phyloP scores from a whole-genome alignment of 2,329 filamentous ascomycete species.

The Lasiodiplodia gonubiensis region DNA sequence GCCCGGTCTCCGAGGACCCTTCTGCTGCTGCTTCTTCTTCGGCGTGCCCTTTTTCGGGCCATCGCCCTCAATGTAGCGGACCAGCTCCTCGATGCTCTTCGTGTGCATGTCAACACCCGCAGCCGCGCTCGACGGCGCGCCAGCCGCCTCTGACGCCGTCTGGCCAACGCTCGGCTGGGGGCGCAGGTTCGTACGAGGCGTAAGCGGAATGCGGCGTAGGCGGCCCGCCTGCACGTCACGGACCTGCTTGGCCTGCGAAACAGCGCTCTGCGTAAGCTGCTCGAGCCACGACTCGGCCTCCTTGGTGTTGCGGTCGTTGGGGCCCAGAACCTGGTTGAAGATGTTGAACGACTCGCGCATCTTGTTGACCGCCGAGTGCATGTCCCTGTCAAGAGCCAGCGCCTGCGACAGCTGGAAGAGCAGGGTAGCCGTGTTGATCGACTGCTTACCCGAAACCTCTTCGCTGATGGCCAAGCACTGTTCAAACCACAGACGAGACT shows the following conservation, averaged over 20 bases:
- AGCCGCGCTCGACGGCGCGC: slow-evolving; percentile 41
- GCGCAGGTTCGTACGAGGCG: slow-evolving; percentile 63
- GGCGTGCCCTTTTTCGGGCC: slow-evolving; percentile 22
- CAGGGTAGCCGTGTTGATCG: slow-evolving; percentile 90
- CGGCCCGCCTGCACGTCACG: slow-evolving; percentile 80
- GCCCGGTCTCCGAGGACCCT: slow-evolving; percentile 24
- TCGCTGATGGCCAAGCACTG: slow-evolving; percentile 88
- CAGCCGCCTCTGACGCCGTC: slow-evolving; percentile 55
- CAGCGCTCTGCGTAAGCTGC: slow-evolving; percentile 93
- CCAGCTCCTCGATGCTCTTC: slow-evolving; percentile 87
- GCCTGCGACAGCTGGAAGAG: slow-evolving; percentile 97
- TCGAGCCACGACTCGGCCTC: slow-evolving; percentile 97
- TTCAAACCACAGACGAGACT: slow-evolving; percentile 97
- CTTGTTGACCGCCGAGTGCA: slow-evolving; percentile 85
- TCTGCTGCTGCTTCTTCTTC: slow-evolving; percentile 29
- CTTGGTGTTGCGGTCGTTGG: slow-evolving; percentile 96
- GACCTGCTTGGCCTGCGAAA: slow-evolving; percentile 90
- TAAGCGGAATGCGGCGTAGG: slow-evolving; percentile 73
- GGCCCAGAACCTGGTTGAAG: slow-evolving; percentile 84
- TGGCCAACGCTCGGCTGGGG: slow-evolving; percentile 69
- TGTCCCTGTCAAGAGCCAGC: slow-evolving; percentile 91
- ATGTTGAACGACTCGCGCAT: slow-evolving; percentile 98
- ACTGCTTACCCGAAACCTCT: slow-evolving; percentile 84
- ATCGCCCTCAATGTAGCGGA: slow-evolving; percentile 88
- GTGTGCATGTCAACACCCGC: slow-evolving; percentile 47